Evolutionary conservation across 441 rosid species (phyloP).

Genomic region (Aquilaria agallochum): DNA sequence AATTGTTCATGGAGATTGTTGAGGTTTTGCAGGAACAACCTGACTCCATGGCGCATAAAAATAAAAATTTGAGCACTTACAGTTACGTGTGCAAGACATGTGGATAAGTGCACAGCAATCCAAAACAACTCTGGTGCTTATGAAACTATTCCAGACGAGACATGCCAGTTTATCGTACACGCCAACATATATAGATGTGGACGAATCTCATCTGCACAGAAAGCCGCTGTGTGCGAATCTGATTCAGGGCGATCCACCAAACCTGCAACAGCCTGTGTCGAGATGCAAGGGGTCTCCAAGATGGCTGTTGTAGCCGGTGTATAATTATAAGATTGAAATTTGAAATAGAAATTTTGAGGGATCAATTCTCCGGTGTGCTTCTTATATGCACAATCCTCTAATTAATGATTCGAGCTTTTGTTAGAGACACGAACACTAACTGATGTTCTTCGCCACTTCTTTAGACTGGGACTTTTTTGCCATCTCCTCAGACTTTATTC

Average conservation of each 20-base stretch:
- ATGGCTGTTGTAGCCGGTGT: constrained; percentile 19
- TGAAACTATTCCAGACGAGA: constrained; percentile 29
- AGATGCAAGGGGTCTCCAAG: constrained; percentile 28
- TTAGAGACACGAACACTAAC: too few species aligned
- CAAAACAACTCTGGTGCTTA: constrained; percentile 26
- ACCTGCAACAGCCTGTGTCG: constrained; percentile 36
- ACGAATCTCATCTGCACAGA: constrained; percentile 30
- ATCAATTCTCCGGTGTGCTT: too few species aligned
- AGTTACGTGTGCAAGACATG: constrained; percentile 40
- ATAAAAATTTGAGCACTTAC: constrained; percentile 41
- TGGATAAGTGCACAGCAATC: constrained; percentile 20
- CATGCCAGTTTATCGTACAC: not conserved
- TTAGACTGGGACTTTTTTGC: too few species aligned
- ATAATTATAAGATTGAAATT: not conserved
- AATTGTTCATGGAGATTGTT: constrained; percentile 3
- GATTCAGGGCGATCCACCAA: constrained; percentile 28
- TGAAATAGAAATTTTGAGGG: too few species aligned
- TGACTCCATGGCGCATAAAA: constrained; percentile 46
- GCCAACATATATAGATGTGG: constrained; percentile 18
- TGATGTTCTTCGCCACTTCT: too few species aligned
- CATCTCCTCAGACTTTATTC: too few species aligned
- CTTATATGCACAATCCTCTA: too few species aligned
- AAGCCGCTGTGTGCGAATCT: constrained; percentile 29
- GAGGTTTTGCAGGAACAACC: constrained; percentile 58
- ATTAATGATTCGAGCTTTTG: too few species aligned